These are phyloP conservation scores for Zasmidium cellare DNA, from an alignment of 2,329 filamentous ascomycete genomes.

Conservation along the genomic window DNA sequence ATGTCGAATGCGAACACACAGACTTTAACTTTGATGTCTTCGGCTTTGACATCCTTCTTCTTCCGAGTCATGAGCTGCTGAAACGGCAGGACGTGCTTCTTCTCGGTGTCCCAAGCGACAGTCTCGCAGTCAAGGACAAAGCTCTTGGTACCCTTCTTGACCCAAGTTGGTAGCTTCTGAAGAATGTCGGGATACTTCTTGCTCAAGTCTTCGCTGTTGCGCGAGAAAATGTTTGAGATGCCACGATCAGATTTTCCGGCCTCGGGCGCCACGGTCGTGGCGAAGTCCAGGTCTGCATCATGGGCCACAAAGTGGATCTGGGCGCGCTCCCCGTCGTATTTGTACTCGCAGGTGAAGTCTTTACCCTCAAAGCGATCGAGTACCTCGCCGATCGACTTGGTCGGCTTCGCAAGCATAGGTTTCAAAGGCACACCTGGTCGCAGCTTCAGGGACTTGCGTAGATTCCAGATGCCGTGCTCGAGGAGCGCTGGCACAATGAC, in stretches of 20 bases:
- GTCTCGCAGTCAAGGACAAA: conserved; percentile 99
- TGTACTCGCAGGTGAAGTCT: conserved; percentile 97
- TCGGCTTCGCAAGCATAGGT: conserved; percentile 97
- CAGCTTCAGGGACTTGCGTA: conserved; percentile 84
- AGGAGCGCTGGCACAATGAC: conserved; percentile 89
- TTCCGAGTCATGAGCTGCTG: conserved; percentile 98
- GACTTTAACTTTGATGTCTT: conserved; percentile 95
- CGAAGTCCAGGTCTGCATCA: conserved; percentile 69
- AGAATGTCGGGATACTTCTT: conserved; percentile 98
- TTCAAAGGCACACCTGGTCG: conserved; percentile 93
- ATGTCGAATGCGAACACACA: conserved; percentile 97
- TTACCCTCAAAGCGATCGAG: conserved; percentile 94
- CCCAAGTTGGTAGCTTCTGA: conserved; percentile 81
- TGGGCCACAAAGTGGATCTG: conserved; percentile 96
- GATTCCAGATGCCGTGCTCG: conserved; percentile 77
- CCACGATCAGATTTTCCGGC: conserved; percentile 69
- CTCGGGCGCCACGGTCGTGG: conserved; percentile 57
- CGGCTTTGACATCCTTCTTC: conserved; percentile 92
- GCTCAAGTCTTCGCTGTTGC: conserved; percentile 94
- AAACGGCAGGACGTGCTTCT: conserved; percentile 96
- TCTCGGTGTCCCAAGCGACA: conserved; percentile 90
- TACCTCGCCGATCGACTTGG: conserved; percentile 96
- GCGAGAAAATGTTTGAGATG: conserved; percentile 89
- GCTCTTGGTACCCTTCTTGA: conserved; percentile 84
- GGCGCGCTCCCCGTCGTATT: conserved; percentile 97